Percentiles rank a stretch among this genome's conserved stretches.
Conservation (phyloP, 768 basidiomycete species). For the Russula earlei region DNA sequence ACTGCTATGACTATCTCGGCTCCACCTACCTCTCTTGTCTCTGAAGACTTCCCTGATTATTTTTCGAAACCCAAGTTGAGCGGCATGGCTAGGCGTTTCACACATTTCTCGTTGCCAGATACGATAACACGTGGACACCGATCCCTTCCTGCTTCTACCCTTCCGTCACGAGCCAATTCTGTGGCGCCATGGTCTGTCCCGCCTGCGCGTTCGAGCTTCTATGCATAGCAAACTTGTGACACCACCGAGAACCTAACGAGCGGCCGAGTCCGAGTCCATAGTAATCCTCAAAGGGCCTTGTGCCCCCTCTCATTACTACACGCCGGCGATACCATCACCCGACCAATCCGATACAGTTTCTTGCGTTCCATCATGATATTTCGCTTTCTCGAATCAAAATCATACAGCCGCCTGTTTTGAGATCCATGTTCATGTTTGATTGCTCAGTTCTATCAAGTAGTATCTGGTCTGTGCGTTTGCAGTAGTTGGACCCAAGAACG, state of each 20-base stretch:
- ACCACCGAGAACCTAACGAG: not conserved
- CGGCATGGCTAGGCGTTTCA: not conserved
- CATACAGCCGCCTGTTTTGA: not conserved
- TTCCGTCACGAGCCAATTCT: constrained; percentile 18
- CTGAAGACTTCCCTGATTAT: constrained; percentile 9
- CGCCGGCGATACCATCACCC: constrained; percentile 7
- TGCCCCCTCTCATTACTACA: not conserved
- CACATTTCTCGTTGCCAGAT: not conserved
- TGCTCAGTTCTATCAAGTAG: constrained; percentile 18
- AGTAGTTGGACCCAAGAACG: not conserved
- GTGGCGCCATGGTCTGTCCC: constrained; percentile 10
- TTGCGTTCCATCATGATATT: not conserved
- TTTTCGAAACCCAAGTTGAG: constrained; percentile 3
- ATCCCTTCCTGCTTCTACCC: constrained; percentile 13
- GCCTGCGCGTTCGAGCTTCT: not conserved
- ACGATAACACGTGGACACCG: not conserved
- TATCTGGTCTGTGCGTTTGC: constrained; percentile 7
- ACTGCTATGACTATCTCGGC: constrained; percentile 8
- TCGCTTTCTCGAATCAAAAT: not conserved
- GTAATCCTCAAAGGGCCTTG: not conserved
- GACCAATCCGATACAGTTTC: not conserved
- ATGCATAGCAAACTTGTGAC: not conserved
- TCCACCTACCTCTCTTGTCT: constrained; percentile 15
- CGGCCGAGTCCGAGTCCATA: no score
- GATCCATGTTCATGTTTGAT: not conserved